Conservation (phyloP, 2,329 filamentous ascomycete genomes). For the Colletotrichum sidae region DNA sequence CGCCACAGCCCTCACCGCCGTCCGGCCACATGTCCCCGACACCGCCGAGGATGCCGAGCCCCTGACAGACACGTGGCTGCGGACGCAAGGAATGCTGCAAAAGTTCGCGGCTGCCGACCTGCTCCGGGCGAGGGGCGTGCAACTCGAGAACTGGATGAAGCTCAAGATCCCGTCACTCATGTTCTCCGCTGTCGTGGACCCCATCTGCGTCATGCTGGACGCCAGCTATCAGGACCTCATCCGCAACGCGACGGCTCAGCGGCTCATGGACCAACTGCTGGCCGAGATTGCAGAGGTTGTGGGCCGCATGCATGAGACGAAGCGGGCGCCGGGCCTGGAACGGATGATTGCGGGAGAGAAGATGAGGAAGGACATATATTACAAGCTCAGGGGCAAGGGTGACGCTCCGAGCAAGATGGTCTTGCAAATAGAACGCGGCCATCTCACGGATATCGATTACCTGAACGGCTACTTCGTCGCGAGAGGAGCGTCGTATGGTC, state of each 20-base stretch:
- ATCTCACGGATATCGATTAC: slow-evolving; percentile 81
- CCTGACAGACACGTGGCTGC: slow-evolving; percentile 41
- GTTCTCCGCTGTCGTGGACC: slow-evolving; percentile 81
- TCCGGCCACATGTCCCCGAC: slow-evolving; percentile 37
- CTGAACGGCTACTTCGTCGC: slow-evolving; percentile 89
- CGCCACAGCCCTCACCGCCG: slow-evolving; percentile 48
- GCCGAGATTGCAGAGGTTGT: slow-evolving; percentile 81
- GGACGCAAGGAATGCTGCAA: slow-evolving; percentile 67
- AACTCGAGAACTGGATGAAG: slow-evolving; percentile 72
- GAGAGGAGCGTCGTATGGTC: slow-evolving; percentile 76
- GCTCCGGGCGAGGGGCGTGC: slow-evolving; percentile 70
- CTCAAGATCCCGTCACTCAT: slow-evolving; percentile 84
- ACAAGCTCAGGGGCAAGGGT: slow-evolving; percentile 67
- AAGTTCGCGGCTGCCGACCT: slow-evolving; percentile 72
- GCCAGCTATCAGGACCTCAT: slow-evolving; percentile 78
- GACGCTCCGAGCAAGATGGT: slow-evolving; percentile 73
- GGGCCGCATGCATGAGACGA: slow-evolving; percentile 78
- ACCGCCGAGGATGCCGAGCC: slow-evolving; percentile 12
- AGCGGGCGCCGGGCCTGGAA: slow-evolving; percentile 67
- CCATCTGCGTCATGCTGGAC: slow-evolving; percentile 83
- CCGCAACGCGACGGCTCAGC: slow-evolving; percentile 72
- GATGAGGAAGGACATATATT: slow-evolving; percentile 71
- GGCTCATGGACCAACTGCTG: slow-evolving; percentile 77
- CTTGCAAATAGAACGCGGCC: slow-evolving; percentile 70
- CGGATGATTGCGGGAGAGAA: slow-evolving; percentile 68